These are phyloP conservation scores for Aspergillus egyptiacus DNA, from an alignment of 495 filamentous ascomycete species.

Conservation along the genomic window DNA sequence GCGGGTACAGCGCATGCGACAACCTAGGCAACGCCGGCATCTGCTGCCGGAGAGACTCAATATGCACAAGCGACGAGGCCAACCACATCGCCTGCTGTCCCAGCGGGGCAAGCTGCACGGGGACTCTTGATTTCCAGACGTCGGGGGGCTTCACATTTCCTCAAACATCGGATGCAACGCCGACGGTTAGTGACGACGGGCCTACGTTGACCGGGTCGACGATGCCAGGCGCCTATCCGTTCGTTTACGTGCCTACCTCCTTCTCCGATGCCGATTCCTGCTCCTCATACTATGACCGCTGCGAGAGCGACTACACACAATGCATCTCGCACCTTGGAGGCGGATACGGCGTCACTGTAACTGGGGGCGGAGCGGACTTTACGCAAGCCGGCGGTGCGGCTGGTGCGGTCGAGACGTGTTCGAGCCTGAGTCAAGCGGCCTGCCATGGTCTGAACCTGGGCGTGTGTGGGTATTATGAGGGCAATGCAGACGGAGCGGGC, in stretches of 20 bases:
- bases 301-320: conserved; percentile 55
- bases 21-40: conserved; percentile 43
- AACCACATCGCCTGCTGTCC: conserved; percentile 64
- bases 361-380: conserved; percentile 42
- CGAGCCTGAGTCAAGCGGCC: conserved; percentile 53
- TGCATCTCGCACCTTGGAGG: conserved; percentile 57
- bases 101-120: conserved; percentile 54
- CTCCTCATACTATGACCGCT: conserved; percentile 60
- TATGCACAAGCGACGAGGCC: conserved; percentile 53
- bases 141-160: conserved; percentile 34
- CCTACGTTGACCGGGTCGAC: conserved; percentile 42
- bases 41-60: conserved; percentile 50
- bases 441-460: conserved; percentile 53
- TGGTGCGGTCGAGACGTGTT: conserved; percentile 57
- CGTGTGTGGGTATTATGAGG: conserved; percentile 46
- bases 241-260: conserved; percentile 59
- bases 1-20: conserved; percentile 46
- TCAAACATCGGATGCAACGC: conserved; percentile 27
- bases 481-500: conserved; percentile 26
- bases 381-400: conserved; percentile 58
- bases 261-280: conserved; percentile 59
- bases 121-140: conserved; percentile 40
- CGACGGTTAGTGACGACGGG: conserved; percentile 28
- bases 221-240: conserved; percentile 50
- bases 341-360: conserved; percentile 41